Evolutionary conservation across 2,329 filamentous ascomycete species (phyloP).

Genomic region (Pseudopyricularia cyperi): DNA sequence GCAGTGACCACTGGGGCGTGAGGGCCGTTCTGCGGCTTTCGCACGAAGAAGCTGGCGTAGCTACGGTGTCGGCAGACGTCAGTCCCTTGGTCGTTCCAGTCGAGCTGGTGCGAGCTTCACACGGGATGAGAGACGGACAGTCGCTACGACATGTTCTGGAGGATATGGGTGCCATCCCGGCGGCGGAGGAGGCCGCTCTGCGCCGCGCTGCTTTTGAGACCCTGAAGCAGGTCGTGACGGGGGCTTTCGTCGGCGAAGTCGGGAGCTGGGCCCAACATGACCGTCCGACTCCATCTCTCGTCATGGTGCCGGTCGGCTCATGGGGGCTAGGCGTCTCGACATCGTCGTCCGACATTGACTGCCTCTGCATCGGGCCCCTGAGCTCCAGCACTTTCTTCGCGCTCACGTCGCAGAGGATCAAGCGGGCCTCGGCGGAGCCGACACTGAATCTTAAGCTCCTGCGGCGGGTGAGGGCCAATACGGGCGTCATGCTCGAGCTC

Average conservation of each 20-base stretch:
- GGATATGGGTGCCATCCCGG: constrained; percentile 29
- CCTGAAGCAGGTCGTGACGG: constrained; percentile 4
- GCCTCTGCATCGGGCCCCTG: constrained; percentile 50
- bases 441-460: constrained; percentile 31
- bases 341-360: constrained; percentile 48
- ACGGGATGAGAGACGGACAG: constrained; percentile 16
- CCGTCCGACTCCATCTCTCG: constrained; percentile 23
- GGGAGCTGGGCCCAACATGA: neutral
- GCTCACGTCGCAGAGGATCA: constrained; percentile 40
- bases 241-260: neutral
- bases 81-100: constrained; percentile 19
- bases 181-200: constrained; percentile 22
- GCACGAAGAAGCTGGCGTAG: neutral
- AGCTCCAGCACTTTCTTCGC: constrained; percentile 49
- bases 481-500: constrained; percentile 52
- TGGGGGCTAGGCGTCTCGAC: constrained; percentile 53
- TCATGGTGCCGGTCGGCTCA: constrained; percentile 51
- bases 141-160: constrained; percentile 24
- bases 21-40: constrained; percentile 24
- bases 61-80: constrained; percentile 8
- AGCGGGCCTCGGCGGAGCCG: constrained; percentile 22
- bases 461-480: constrained; percentile 42
- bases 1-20: constrained; percentile 48
- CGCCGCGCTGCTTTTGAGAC: constrained; percentile 7
- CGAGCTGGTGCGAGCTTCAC: constrained; percentile 14